phyloP scores from a whole-genome alignment of 345 rosid species.

The Erodium maritimum region DNA sequence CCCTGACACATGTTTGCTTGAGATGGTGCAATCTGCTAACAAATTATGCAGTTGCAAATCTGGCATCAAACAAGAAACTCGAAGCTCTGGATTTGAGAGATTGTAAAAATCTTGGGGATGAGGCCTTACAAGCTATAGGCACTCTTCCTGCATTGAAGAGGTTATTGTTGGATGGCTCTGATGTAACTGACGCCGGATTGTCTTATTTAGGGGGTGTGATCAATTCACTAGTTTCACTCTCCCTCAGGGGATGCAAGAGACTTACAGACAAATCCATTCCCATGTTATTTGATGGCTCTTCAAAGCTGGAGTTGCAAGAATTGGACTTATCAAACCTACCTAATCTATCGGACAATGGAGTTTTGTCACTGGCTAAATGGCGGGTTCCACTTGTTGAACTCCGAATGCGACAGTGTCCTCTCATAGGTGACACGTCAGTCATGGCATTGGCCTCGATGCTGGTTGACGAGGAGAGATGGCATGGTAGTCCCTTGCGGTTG shows the following conservation, averaged over 20 bases:
- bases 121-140: conserved; percentile 53
- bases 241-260: conserved; percentile 81
- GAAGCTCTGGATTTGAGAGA: conserved; percentile 64
- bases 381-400: conserved; percentile 60
- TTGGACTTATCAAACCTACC: conserved; percentile 81
- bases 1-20: conserved; percentile 64
- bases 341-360: conserved; percentile 51
- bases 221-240: conserved; percentile 48
- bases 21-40: conserved; percentile 83
- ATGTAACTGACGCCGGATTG: conserved; percentile 58
- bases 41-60: conserved; percentile 48
- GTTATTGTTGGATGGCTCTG: conserved; percentile 55
- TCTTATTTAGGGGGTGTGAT: conserved; percentile 37
- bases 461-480: conserved; percentile 48
- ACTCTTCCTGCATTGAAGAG: conserved; percentile 38
- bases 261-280: conserved; percentile 67
- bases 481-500: conserved; percentile 52
- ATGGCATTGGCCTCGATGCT: conserved; percentile 85
- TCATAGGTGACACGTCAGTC: conserved; percentile 63
- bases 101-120: conserved; percentile 71
- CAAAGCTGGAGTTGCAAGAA: conserved; percentile 47
- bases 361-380: conserved; percentile 49
- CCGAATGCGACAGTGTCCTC: conserved; percentile 77
- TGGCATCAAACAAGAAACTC: conserved; percentile 42
- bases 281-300: conserved; percentile 55